Percentiles rank a stretch among this genome's conserved stretches.
These are phyloP conservation scores for Globisporangium canariense DNA, from an alignment of 352 stramenopile genomes.

Conservation along the genomic window DNA sequence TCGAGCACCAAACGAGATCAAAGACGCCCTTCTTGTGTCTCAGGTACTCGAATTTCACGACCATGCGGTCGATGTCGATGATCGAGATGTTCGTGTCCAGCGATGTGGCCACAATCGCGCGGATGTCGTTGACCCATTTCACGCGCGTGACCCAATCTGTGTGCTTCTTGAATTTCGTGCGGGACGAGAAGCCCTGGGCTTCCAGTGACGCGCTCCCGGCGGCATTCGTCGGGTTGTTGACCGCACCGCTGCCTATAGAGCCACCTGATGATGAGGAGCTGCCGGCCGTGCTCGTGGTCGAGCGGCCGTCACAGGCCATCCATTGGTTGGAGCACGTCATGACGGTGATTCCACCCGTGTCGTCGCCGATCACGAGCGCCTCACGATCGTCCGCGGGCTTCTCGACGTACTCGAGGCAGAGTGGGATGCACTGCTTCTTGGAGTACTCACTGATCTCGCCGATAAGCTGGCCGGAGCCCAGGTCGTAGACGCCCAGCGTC, in stretches of 20 bases:
- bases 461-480: slow-evolving; percentile 60
- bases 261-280: slow-evolving; percentile 5
- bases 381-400: slow-evolving; percentile 70
- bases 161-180: slow-evolving; percentile 79
- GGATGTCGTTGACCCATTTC: slow-evolving; percentile 83
- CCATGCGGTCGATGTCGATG: slow-evolving; percentile 72
- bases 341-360: slow-evolving; percentile 69
- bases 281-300: slow-evolving; percentile 21
- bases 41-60: slow-evolving; percentile 82
- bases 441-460: slow-evolving; percentile 78
- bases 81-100: slow-evolving; percentile 82
- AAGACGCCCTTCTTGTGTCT: slow-evolving; percentile 84
- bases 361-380: slow-evolving; percentile 72
- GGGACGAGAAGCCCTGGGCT: slow-evolving; percentile 56
- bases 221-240: slow-evolving; percentile 26
- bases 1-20: slow-evolving; percentile 72
- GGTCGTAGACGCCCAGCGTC: slow-evolving; percentile 74
- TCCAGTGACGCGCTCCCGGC: slow-evolving; percentile 50
- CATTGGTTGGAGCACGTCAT: slow-evolving; percentile 72
- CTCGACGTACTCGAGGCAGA: slow-evolving; percentile 80
- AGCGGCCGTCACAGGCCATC: slow-evolving; percentile 65
- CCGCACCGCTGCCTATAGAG: slow-evolving; percentile 2
- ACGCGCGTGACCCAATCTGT: slow-evolving; percentile 83
- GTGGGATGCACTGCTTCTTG: slow-evolving; percentile 67
- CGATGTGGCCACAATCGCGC: slow-evolving; percentile 71